phyloP scores from a whole-genome alignment of 345 rosid species.

The Trapa incisa region DNA sequence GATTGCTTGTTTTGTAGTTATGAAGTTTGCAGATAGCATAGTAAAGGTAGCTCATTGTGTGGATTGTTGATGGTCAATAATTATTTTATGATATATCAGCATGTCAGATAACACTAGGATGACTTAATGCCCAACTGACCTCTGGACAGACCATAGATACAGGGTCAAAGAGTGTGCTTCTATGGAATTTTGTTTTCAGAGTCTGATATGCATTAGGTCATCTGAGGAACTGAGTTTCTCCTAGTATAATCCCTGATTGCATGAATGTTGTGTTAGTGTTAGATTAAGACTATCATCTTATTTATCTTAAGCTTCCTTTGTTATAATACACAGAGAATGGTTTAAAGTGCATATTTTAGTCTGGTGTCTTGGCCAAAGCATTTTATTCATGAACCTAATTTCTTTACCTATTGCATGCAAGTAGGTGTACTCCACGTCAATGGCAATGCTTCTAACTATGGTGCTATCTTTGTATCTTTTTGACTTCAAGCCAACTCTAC shows the following conservation, averaged over 20 bases:
- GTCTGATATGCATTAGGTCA: neutral
- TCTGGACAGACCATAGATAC: neutral
- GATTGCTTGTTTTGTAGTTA: constrained; percentile 76
- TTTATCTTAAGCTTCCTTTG: neutral
- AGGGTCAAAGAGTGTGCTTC: neutral
- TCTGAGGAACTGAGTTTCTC: neutral
- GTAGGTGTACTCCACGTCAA: constrained; percentile 77
- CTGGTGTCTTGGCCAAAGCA: neutral
- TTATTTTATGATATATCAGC: neutral
- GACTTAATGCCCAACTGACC: neutral
- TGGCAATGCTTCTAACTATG: constrained; percentile 86
- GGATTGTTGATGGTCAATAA: neutral
- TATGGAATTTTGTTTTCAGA: neutral
- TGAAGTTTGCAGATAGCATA: constrained; percentile 88
- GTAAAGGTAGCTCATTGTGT: constrained; percentile 50
- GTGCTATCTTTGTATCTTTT: constrained; percentile 60
- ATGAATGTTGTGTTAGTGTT: neutral
- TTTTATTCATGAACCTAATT: neutral
- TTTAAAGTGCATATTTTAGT: neutral
- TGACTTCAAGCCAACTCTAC: constrained; percentile 58
- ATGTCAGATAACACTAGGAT: neutral
- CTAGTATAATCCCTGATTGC: neutral
- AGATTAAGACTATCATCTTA: neutral
- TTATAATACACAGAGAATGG: neutral
- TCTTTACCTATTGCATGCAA: constrained; percentile 1